These are phyloP conservation scores for Didymella arachidicola DNA, from an alignment of 2,329 filamentous ascomycete genomes.

Conservation along the genomic window DNA sequence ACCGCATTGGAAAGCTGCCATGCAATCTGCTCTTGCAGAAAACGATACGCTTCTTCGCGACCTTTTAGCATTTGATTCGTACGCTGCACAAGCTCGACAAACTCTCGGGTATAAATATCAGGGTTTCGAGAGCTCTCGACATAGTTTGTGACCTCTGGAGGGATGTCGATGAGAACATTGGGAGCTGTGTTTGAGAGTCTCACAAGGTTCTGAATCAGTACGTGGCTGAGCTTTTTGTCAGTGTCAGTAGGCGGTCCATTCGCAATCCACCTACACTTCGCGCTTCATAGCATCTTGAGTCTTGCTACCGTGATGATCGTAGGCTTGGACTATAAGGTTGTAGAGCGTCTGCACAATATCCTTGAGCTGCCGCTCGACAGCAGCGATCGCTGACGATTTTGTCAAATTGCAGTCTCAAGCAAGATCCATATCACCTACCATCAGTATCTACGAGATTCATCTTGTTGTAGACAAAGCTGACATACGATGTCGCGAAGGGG, in stretches of 20 bases:
- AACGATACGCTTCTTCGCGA: conserved; percentile 65
- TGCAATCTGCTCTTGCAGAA: conserved; percentile 66
- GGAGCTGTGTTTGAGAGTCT: conserved; percentile 60
- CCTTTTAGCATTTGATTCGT: conserved; percentile 70
- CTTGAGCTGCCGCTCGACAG: conserved; percentile 62
- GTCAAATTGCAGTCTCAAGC: background rate
- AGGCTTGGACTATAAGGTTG: conserved; percentile 64
- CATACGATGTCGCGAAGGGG: background rate
- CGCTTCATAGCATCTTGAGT: conserved; percentile 65
- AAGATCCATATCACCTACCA: background rate
- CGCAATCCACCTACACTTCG: conserved; percentile 58
- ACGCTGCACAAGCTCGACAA: conserved; percentile 69
- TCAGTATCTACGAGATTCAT: conserved; percentile 8
- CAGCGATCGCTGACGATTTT: conserved; percentile 23
- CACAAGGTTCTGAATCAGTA: conserved; percentile 62
- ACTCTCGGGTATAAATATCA: conserved; percentile 72
- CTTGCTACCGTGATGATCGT: conserved; percentile 65
- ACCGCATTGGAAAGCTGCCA: conserved; percentile 65
- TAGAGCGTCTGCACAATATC: conserved; percentile 69
- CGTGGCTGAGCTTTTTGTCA: conserved; percentile 49
- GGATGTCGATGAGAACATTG: conserved; percentile 62
- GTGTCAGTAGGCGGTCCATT: background rate
- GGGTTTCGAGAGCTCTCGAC: conserved; percentile 70
- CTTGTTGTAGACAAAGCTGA: background rate
- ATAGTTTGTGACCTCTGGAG: conserved; percentile 68